These are phyloP conservation scores for Camellia lanceoleosa DNA, from an alignment of 148 eudicot species.

Conservation along the genomic window DNA sequence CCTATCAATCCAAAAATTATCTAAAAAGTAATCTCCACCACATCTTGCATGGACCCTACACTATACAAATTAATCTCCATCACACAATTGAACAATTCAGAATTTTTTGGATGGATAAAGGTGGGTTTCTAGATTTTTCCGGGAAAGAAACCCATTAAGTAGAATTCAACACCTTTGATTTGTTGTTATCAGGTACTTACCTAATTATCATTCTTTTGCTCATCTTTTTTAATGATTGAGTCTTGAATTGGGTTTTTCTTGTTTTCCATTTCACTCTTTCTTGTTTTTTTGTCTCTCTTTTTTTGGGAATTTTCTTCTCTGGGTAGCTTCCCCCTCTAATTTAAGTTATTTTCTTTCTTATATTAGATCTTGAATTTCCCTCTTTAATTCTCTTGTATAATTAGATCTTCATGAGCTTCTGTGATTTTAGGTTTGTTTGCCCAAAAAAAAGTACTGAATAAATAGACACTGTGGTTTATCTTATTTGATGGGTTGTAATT, in stretches of 20 bases:
- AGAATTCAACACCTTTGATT: too few relatives aligned
- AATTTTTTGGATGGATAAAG: too few relatives aligned
- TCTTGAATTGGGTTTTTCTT: conserved; percentile 15
- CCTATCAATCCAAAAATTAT: too few relatives aligned
- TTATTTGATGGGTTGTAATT: conserved; percentile 11
- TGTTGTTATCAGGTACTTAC: too few relatives aligned
- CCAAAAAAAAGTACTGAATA: neutral
- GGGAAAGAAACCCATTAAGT: too few relatives aligned
- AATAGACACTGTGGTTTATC: neutral
- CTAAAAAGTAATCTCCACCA: too few relatives aligned
- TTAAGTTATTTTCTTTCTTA: neutral
- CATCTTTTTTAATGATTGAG: neutral
- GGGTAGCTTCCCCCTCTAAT: conserved; percentile 1
- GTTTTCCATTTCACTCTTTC: neutral
- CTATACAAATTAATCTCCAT: too few relatives aligned
- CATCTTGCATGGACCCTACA: too few relatives aligned
- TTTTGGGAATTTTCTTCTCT: conserved; percentile 10
- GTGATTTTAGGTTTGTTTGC: neutral
- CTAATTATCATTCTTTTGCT: too few relatives aligned
- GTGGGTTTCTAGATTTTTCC: too few relatives aligned
- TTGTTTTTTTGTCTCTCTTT: neutral
- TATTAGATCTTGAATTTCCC: neutral
- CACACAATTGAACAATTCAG: too few relatives aligned
- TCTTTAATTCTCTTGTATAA: neutral
- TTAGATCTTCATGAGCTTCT: neutral